Evolutionary conservation across 1,139 yeast species (phyloP), one percentile per base, ranked within the genome.

Genomic region (Candida sojae): DNA sequence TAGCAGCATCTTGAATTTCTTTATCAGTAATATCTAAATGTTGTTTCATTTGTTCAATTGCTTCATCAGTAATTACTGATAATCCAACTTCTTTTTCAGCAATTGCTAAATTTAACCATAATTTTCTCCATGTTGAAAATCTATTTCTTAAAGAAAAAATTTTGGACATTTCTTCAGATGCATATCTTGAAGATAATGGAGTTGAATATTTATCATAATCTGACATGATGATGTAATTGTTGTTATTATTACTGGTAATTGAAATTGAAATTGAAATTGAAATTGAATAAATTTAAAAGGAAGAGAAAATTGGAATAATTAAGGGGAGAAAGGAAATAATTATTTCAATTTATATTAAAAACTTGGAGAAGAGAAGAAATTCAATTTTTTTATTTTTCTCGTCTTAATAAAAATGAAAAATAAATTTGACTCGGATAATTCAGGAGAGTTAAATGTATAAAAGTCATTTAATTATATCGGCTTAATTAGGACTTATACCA

Each of bases 101-200:
- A 66, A 87, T 86, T 58, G 99, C 99, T 59, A 93, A 79, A 67
- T 89, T 91, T 64, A 84, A 82, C 99, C 99, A 93, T 58, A 93
- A 82, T 71, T 89, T 89, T 80, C 99, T 87, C 99, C 99, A 93
- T 45, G 99, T 93, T 47, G 97, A 88, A 71, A 88, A 93, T 67
- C 99, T 83, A 75, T 88, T 92, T 74, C 97, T 85, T 65, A 88
- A 74, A 44, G 98, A 92, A 79, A 93, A 93, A 64, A 93, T 79
- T 60, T 80, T 78, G 54, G 97, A 86, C 99, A 93, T 93, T 75
- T 93, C 99, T 66, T 88, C 92, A 57, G 97, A 89, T 48, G 99
- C 99, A 76, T 93, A 93, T 75, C 99, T 86, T 49, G 97, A 88
- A 49, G 98, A 90, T 58, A 93, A 77, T 43, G 99, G 99, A 29